Conservation (phyloP, 2,329 filamentous ascomycete genomes). For the Hymenoscyphus repandus region DNA sequence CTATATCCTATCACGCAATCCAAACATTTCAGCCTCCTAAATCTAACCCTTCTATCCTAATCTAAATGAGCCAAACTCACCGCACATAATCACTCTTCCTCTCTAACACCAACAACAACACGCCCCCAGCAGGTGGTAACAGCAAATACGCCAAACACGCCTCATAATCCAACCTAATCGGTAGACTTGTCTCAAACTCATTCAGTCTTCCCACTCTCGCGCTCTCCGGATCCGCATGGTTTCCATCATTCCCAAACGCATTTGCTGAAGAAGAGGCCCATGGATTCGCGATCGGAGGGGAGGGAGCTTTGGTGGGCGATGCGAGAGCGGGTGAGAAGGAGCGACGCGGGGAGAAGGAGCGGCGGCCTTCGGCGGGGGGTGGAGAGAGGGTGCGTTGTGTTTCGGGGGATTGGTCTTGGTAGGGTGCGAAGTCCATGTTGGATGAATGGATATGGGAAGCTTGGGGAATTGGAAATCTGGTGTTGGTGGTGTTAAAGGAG, state of each 20-base stretch:
- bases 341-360: constrained; percentile 26
- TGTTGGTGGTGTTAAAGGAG: not conserved
- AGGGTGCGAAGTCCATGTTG: constrained; percentile 90
- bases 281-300: constrained; percentile 30
- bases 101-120: constrained; percentile 79
- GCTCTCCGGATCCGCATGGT: constrained; percentile 4
- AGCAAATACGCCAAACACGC: constrained; percentile 84
- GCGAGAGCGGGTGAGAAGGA: constrained; percentile 51
- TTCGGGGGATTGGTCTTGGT: constrained; percentile 89
- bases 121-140: constrained; percentile 78
- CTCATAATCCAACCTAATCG: constrained; percentile 82
- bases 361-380: constrained; percentile 31
- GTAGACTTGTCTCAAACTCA: constrained; percentile 87
- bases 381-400: constrained; percentile 75
- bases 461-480: not conserved
- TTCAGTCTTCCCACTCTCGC: constrained; percentile 51
- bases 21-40: not conserved
- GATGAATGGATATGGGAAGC: not conserved
- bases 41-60: not conserved
- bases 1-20: not conserved
- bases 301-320: constrained; percentile 37
- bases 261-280: constrained; percentile 19
- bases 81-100: constrained; percentile 96
- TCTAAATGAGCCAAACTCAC: constrained; percentile 42
- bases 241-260: constrained; percentile 15